These are phyloP conservation scores for Butyriboletus loyo DNA, from an alignment of 768 basidiomycete species.

Conservation along the genomic window DNA sequence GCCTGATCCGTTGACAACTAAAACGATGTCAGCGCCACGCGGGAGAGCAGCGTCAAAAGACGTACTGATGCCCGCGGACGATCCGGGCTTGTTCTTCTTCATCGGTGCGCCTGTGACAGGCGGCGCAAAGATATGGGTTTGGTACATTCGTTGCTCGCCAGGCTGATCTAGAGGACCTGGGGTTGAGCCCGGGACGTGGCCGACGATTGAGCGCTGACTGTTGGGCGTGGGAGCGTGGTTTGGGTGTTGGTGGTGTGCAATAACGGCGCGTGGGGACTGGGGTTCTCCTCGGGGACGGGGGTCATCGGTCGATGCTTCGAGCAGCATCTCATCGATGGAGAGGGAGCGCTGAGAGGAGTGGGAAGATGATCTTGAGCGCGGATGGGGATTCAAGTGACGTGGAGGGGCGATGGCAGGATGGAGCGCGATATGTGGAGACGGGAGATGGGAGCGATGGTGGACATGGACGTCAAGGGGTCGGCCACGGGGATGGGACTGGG, in stretches of 20 bases:
- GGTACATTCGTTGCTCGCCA: slow-evolving; percentile 44
- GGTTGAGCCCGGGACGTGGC: slow-evolving; percentile 16
- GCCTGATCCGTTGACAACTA: slow-evolving; percentile 20
- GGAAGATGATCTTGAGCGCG: slow-evolving; percentile 31
- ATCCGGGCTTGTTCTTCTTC: slow-evolving; percentile 55
- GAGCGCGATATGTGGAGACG: slow-evolving; percentile 11
- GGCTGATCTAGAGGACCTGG: slow-evolving; percentile 33
- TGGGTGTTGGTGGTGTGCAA: slow-evolving; percentile 32
- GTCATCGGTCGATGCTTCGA: slow-evolving; percentile 43
- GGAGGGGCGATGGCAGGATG: slow-evolving; percentile 10
- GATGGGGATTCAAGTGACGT: slow-evolving; percentile 12
- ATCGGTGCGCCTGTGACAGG: slow-evolving; percentile 70
- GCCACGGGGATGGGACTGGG: slow-evolving; percentile 16
- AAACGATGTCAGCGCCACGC: slow-evolving; percentile 12
- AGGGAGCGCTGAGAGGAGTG: slow-evolving; percentile 36
- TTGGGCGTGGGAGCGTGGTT: slow-evolving; percentile 16
- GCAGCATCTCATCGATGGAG: slow-evolving; percentile 46
- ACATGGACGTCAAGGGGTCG: slow-evolving; percentile 22
- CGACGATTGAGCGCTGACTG: slow-evolving; percentile 21
- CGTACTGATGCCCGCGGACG: slow-evolving; percentile 24
- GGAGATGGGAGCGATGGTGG: slow-evolving; percentile 28
- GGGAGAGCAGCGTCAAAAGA: background rate
- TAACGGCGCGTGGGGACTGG: slow-evolving; percentile 27
- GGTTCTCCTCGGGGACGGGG: slow-evolving; percentile 32
- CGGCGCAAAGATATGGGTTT: slow-evolving; percentile 71